Evolutionary conservation across 148 eudicot genomes (phyloP), one percentile per base, ranked within the genome.

Genomic region (Vaccinium darrowii): DNA sequence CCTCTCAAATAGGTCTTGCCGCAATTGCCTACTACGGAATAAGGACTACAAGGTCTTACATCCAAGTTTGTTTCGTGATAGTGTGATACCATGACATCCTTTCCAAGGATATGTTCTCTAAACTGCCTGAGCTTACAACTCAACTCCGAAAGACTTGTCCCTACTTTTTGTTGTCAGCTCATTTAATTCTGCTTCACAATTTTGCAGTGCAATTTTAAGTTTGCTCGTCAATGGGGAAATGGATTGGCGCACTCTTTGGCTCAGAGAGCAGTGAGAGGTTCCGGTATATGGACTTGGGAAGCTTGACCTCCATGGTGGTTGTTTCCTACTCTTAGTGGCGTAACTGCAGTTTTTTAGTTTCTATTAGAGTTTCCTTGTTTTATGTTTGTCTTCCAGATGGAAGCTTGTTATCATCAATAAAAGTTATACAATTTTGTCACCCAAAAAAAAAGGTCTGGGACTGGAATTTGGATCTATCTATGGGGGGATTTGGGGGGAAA

Each of bases 1-100:
- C 52, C 78, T 47, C 23, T 43, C 23, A 75, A 16, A 8, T 75
- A 18, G 53, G 53, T 47, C 78, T 36, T 39, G 23, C 7, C 25
- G 16, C 78, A 16, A 16, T 78, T 30, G 14, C 56, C 82, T 51
- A 16, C 81, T 36, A 52, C 52, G 50, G 25, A 50, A 12, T 2
- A 25, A 54, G 62, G 25, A 54, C 3, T 7, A 25, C 21, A 78
- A 78, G 81, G 21, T 78, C 16, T 36, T 25, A 78, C 39, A 51
- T 9, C 80, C 23, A 77, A n/a, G 36, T 27, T 69, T 14, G 16
- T 51, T n/a, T 77, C 36, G 36, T 77, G 30, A n/a, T n/a, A n/a
- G n/a, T n/a, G n/a, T n/a, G n/a, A 79, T 79, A 56, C 65, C 81
- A 10, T 79, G n/a, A 79, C 27, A 54, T 79, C n/a, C 47, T 30